Evolutionary conservation across 176 grass and related monocot genomes (phyloP).

Genomic region (Oryza nivara): DNA sequence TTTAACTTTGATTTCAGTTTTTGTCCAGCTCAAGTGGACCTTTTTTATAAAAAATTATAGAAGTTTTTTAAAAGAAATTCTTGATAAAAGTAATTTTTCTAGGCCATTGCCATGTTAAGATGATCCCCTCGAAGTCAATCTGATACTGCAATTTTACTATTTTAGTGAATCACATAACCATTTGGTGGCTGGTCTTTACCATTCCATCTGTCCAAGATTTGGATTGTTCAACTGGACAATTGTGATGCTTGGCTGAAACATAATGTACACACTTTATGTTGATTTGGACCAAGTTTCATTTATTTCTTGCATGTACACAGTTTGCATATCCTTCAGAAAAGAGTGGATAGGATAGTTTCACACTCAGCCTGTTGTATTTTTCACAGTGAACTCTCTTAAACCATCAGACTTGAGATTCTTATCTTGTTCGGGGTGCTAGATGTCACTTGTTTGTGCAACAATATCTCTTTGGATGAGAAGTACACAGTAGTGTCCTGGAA

Average conservation of each 20-base stretch:
- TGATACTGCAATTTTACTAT: neutral
- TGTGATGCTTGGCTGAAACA: neutral
- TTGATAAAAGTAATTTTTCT: neutral
- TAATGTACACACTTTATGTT: too few species aligned
- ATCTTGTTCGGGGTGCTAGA: neutral
- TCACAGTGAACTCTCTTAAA: neutral
- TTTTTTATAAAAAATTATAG: neutral
- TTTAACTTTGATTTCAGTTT: neutral
- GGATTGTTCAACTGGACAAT: neutral
- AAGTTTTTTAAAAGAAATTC: neutral
- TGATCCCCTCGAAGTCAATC: constrained; percentile 1
- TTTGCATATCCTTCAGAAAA: neutral
- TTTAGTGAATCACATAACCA: neutral
- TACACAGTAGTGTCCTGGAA: neutral
- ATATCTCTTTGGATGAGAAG: neutral
- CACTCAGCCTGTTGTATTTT: neutral
- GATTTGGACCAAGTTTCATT: too few species aligned
- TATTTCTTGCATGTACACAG: too few species aligned
- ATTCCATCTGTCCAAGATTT: neutral
- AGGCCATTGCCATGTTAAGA: neutral
- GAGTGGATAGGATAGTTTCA: neutral
- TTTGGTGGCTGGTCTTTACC: neutral
- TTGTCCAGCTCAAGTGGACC: neutral
- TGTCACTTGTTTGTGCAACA: neutral
- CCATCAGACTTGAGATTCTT: neutral